Percentiles rank a stretch among this genome's conserved stretches.
phyloP scores from a whole-genome alignment of 192 early-diverging fungal genomes.

The Coemansia asiatica region DNA sequence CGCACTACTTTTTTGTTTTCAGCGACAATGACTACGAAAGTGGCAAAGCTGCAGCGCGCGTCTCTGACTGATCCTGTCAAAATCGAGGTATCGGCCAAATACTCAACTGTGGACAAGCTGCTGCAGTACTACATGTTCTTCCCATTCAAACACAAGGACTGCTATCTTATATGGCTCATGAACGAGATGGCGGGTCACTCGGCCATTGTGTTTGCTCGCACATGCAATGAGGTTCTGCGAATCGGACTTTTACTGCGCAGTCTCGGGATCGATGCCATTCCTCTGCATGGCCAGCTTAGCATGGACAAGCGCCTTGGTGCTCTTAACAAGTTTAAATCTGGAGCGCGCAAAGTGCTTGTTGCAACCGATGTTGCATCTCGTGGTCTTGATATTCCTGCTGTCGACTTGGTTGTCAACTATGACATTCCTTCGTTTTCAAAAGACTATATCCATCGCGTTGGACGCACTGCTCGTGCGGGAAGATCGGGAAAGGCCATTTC shows the following conservation, averaged over 20 bases:
- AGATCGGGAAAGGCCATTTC: slow-evolving; percentile 78
- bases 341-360: slow-evolving; percentile 82
- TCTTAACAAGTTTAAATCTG: slow-evolving; percentile 92
- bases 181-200: slow-evolving; percentile 92
- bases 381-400: slow-evolving; percentile 93
- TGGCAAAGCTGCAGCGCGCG: slow-evolving; percentile 91
- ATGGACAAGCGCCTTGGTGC: slow-evolving; percentile 93
- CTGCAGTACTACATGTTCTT: slow-evolving; percentile 97
- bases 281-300: slow-evolving; percentile 88
- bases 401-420: slow-evolving; percentile 95
- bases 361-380: slow-evolving; percentile 94
- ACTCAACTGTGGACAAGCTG: slow-evolving; percentile 90
- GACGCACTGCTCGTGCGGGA: slow-evolving; percentile 82
- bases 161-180: slow-evolving; percentile 86
- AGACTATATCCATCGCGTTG: slow-evolving; percentile 87
- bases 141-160: slow-evolving; percentile 95
- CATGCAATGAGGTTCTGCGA: slow-evolving; percentile 82
- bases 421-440: slow-evolving; percentile 89
- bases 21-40: slow-evolving; percentile 98
- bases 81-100: slow-evolving; percentile 94
- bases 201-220: slow-evolving; percentile 90
- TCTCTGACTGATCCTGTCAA: slow-evolving; percentile 91
- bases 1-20: slow-evolving; percentile 93
- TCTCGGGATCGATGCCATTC: slow-evolving; percentile 92
- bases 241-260: slow-evolving; percentile 86